Evolutionary conservation across 192 early-diverging fungal genomes (phyloP).

Genomic region (Rhizophagus clarus): DNA sequence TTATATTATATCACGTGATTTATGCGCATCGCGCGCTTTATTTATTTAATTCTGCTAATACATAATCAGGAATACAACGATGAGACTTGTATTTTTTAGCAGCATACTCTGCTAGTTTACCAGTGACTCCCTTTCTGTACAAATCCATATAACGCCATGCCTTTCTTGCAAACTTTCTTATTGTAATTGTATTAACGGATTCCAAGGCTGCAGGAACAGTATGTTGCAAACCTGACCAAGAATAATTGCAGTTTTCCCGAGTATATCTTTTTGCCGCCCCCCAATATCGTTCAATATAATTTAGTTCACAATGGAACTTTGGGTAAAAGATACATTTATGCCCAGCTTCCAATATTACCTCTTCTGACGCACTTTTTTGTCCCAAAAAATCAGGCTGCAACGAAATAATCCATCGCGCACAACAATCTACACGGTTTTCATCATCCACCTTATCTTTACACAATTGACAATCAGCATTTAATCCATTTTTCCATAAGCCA

Average conservation of each 20-base stretch:
- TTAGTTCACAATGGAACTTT: conserved; percentile 39
- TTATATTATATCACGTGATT: too few species aligned
- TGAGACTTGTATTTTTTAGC: conserved; percentile 29
- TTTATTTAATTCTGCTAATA: too few species aligned
- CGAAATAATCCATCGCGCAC: neutral
- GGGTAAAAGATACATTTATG: conserved; percentile 31
- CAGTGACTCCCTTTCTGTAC: conserved; percentile 33
- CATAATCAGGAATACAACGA: conserved; percentile 11
- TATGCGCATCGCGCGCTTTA: too few species aligned
- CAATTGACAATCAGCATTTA: neutral
- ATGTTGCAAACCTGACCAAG: conserved; percentile 22
- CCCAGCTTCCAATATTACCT: conserved; percentile 8
- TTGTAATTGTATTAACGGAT: conserved; percentile 17
- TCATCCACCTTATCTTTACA: conserved; percentile 3
- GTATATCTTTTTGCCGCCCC: conserved; percentile 32
- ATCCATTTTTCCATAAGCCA: neutral
- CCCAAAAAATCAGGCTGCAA: conserved; percentile 22
- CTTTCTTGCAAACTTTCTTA: too few species aligned
- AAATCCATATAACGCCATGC: conserved; percentile 34
- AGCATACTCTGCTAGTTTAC: conserved; percentile 16
- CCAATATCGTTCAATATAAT: conserved; percentile 38
- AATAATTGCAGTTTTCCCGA: conserved; percentile 31
- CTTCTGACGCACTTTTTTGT: neutral
- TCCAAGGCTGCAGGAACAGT: conserved; percentile 24
- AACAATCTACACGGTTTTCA: neutral